These are phyloP conservation scores for Casaregolazyma suthepensis DNA, from an alignment of 1,139 yeast species.

Conservation along the genomic window DNA sequence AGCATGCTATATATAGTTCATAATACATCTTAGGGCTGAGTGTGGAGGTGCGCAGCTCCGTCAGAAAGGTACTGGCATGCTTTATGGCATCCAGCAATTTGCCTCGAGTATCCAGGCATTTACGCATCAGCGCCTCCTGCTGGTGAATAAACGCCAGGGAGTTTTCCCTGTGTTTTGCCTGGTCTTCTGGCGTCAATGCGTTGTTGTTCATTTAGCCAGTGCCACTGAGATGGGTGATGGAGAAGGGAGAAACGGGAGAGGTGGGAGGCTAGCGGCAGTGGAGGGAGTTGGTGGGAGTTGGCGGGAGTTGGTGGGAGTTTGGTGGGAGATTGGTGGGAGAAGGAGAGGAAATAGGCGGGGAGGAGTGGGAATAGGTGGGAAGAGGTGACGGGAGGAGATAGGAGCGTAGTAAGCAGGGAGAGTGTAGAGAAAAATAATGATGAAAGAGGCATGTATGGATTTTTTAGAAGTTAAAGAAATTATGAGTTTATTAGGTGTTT, in stretches of 20 bases:
- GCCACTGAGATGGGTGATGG: neutral
- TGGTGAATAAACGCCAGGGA: constrained; percentile 56
- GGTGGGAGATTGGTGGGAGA: too few species aligned
- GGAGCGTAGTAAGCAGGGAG: too few species aligned
- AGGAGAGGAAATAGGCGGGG: neutral
- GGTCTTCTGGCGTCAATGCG: constrained; percentile 17
- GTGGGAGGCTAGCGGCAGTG: neutral
- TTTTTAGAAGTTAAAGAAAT: too few species aligned
- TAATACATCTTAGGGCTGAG: constrained; percentile 90
- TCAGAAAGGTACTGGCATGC: constrained; percentile 76
- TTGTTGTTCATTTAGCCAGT: constrained; percentile 1
- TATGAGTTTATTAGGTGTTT: too few species aligned
- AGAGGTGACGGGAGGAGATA: too few species aligned
- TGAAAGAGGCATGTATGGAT: too few species aligned
- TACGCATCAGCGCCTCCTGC: constrained; percentile 72
- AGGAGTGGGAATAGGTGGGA: too few species aligned
- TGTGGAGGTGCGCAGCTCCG: constrained; percentile 70
- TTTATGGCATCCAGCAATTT: constrained; percentile 83
- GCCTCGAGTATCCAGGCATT: constrained; percentile 59
- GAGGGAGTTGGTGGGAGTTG: too few species aligned
- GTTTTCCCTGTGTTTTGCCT: constrained; percentile 39
- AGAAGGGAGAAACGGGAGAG: neutral
- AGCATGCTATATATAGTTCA: constrained; percentile 79
- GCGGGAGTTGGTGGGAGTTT: too few species aligned
- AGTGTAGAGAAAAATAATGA: too few species aligned